Evolutionary conservation across 2,329 filamentous ascomycete genomes (phyloP).

Genomic region (Aureobasidium sp.): DNA sequence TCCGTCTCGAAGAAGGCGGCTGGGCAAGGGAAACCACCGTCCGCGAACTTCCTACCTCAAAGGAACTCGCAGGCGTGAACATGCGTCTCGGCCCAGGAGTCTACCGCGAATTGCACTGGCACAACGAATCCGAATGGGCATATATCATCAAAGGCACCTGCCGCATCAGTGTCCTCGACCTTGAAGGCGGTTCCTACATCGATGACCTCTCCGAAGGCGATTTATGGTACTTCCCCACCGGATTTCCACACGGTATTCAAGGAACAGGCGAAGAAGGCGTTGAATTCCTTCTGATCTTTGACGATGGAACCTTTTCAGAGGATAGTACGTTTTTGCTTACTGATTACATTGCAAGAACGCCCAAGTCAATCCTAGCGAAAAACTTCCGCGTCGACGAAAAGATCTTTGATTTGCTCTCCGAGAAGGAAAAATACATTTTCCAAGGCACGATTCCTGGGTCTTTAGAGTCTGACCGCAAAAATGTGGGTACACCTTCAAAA

Average conservation of each 20-base stretch:
- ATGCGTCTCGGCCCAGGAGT: constrained; percentile 67
- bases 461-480: constrained; percentile 55
- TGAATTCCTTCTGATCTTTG: constrained; percentile 56
- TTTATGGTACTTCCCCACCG: constrained; percentile 73
- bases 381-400: constrained; percentile 67
- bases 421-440: constrained; percentile 68
- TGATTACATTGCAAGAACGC: constrained; percentile 62
- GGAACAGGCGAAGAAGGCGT: constrained; percentile 51
- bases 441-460: constrained; percentile 55
- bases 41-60: constrained; percentile 54
- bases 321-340: constrained; percentile 64
- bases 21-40: constrained; percentile 69
- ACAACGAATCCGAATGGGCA: constrained; percentile 52
- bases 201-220: constrained; percentile 70
- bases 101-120: constrained; percentile 72
- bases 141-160: constrained; percentile 43
- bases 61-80: constrained; percentile 68
- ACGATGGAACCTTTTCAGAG: constrained; percentile 51
- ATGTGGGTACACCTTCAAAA: constrained; percentile 55
- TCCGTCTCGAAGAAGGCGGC: constrained; percentile 56
- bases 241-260: constrained; percentile 69
- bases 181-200: constrained; percentile 67
- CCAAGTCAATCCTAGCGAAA: constrained; percentile 61
- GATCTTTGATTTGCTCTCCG: constrained; percentile 59
- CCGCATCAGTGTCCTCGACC: constrained; percentile 63